Evolutionary conservation across 2,329 filamentous ascomycete species (phyloP), one percentile per base, ranked within the genome.

Genomic region (Alternaria postmessia): DNA sequence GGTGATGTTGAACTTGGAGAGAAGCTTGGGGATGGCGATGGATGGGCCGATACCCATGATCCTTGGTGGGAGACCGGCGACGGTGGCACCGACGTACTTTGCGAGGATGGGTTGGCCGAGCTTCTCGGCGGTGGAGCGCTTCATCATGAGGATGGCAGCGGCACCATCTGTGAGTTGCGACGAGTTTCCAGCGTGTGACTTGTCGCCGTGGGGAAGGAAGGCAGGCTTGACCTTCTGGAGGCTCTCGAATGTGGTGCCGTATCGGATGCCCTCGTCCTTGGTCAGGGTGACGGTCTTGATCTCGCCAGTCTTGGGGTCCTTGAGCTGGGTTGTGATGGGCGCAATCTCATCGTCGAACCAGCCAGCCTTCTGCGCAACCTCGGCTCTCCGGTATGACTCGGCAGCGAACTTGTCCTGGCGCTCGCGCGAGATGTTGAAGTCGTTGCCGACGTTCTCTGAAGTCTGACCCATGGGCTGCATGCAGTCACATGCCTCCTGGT

Each of bases 391-490:
- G 84, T 93, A 99, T 46, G 90, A 93, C 83, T 96, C 93, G 9
- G 91, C 91, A 0, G 95, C 92, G 78, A 89, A 98, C 67, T 86
- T 83, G 80, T 99, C 95, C 82, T 98, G 92, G 77, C 83, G 81
- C 76, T 94, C 89, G 62, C 95, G 88, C 2, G 87, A 82, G 76
- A 99, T 89, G 75, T 90, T 87, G 79, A 98, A 98, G 81, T 98
- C 95, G 49, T 88, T 88, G 71, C 90, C 93, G 28, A 99, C 93
- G 77, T 98, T 98, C 84, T 99, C 95, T 61, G 91, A 94, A 3
- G 95, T 99, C 87, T 96, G 96, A 22, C 95, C 95, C 95, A 99
- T 99, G 68, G 94, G 91, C 85, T 93, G 88, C 88, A 94, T 88
- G 85, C 93, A 95, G 82, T 98, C 94, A 47, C 80, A 80, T 0